Percentiles rank a stretch among this genome's conserved stretches.
Evolutionary conservation across 2,329 filamentous ascomycete genomes (phyloP).

Genomic region (Paecilomyces niveus): DNA sequence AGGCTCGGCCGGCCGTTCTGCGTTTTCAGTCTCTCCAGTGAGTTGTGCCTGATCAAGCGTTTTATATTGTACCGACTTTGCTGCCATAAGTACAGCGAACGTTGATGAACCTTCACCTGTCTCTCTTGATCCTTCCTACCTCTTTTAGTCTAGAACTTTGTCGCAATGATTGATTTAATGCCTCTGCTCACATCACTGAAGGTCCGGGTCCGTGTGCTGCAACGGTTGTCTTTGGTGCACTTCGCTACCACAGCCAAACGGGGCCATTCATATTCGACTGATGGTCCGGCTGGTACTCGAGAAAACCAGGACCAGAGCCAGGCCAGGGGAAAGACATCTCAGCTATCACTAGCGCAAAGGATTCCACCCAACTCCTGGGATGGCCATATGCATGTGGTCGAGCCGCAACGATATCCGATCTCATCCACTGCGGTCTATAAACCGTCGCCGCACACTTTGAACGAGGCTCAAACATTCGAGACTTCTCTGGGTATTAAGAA

Average conservation of each 20-base stretch:
- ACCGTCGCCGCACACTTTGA: constrained; percentile 44
- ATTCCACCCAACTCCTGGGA: constrained; percentile 46
- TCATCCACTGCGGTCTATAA: constrained; percentile 44
- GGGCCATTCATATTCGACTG: constrained; percentile 5
- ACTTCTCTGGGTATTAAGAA: constrained; percentile 45
- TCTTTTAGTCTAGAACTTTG: neutral
- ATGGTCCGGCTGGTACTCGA: neutral
- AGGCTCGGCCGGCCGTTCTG: neutral
- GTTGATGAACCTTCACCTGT: neutral
- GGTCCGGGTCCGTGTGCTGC: neutral
- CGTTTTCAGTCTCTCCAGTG: neutral
- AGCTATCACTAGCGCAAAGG: constrained; percentile 12
- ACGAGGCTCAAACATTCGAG: constrained; percentile 48
- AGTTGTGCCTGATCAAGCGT: neutral
- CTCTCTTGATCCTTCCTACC: neutral
- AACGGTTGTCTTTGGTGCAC: neutral
- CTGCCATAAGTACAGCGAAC: neutral
- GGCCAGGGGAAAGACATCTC: neutral
- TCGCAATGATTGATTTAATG: neutral
- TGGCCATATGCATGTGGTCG: constrained; percentile 58
- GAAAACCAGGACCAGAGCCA: neutral
- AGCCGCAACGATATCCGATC: constrained; percentile 46
- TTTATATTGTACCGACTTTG: neutral
- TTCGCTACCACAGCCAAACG: neutral
- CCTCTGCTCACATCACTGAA: neutral